Evolutionary conservation across 345 rosid species (phyloP), one percentile per base, ranked within the genome.

Genomic region (Geranium brycei): DNA sequence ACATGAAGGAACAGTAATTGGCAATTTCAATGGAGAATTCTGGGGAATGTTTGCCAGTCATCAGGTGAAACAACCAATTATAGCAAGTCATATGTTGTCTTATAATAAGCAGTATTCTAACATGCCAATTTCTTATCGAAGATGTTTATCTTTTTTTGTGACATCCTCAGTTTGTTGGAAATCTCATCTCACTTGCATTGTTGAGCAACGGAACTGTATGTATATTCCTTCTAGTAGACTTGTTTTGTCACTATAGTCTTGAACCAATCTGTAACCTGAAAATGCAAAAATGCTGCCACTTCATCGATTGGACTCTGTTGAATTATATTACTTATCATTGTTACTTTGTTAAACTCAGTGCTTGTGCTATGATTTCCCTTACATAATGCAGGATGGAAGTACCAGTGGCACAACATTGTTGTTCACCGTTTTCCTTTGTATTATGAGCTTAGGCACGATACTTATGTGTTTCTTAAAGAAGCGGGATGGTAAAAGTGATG

Each of bases 41-140:
- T 92, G 98, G 98, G 91, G 84, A 69, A 58, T 82, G 70, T 83
- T 86, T 76, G 96, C 96, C 61, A 60, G 81, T 78, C 89, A 92
- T 77, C 96, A 92, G 95, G 98, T 91, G 64, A 65, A 55, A 64
- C 17, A 35, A 65, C 63, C 18, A 55, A 8, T 47, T 6, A 47
- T 2, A 47, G 53, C 53, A 47, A 47, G 53, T 47, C 10, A 47
- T 47, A 13, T 47, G 53, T 13, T 47, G 53, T 47, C 14, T 47
- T 47, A 47, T 47, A 11, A 47, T 47, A 47, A 11, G 12, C 12
- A 47, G 13, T 47, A 47, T 47, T 47, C 11, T 7, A 11, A 47
- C 41, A 35, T 2, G 53, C 14, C 11, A 11, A 47, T 3, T 47
- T 47, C 53, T 47, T 47, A 47, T 47, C 10, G 53, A 47, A 47